Evolutionary conservation across 129 eudicot genomes (phyloP).

Genomic region (Smallanthus sonchifolius): DNA sequence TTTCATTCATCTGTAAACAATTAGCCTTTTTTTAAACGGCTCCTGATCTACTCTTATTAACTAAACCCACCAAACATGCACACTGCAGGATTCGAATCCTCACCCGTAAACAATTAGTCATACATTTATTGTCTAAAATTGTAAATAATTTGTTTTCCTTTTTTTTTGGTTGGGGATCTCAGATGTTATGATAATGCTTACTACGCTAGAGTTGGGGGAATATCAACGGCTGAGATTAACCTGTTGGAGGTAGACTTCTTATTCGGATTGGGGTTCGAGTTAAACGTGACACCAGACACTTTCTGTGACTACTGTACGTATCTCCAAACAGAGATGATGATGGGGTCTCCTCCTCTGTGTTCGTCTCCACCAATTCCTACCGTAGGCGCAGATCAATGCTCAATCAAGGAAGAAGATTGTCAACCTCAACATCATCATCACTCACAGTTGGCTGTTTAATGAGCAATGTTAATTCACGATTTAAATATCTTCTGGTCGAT

Average conservation of each 20-base stretch:
- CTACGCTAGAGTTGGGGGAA: slow-evolving; percentile 61
- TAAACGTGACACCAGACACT: slow-evolving; percentile 57
- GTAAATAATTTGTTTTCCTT: no score
- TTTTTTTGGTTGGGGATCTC: not conserved
- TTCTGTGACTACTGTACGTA: slow-evolving; percentile 42
- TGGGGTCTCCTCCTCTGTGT: slow-evolving; percentile 29
- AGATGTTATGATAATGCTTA: slow-evolving; percentile 64
- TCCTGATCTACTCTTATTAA: no score
- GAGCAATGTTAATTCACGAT: not conserved
- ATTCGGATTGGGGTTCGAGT: slow-evolving; percentile 55
- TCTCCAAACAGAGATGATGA: slow-evolving; percentile 42
- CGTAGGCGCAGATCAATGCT: slow-evolving; percentile 17
- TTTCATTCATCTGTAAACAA: not conserved
- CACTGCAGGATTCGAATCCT: no score
- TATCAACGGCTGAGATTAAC: slow-evolving; percentile 55
- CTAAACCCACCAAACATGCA: no score
- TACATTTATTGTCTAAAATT: no score
- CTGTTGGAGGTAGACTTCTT: slow-evolving; percentile 66
- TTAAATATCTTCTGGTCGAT: no score
- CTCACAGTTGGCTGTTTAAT: slow-evolving; percentile 31
- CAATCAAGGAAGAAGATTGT: slow-evolving; percentile 34
- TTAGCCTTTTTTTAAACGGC: no score
- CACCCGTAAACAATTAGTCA: no score
- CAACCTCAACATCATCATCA: slow-evolving; percentile 32
- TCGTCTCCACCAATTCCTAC: slow-evolving; percentile 10